phyloP scores from a whole-genome alignment of 768 basidiomycete species.

The Crucibulum laeve region DNA sequence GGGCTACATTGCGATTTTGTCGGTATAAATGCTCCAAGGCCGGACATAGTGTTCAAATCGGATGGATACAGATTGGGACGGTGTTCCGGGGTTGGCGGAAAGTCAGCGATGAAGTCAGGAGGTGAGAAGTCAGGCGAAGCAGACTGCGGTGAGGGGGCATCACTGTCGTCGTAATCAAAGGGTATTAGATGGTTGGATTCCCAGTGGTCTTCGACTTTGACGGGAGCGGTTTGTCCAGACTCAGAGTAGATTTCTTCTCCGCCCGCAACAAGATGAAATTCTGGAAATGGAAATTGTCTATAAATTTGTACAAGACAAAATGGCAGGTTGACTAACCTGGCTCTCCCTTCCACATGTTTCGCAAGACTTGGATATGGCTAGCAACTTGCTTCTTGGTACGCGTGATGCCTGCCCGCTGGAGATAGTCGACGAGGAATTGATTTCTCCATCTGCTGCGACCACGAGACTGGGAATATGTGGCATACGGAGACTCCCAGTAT shows the following conservation, averaged over 20 bases:
- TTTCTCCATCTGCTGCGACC: constrained; percentile 81
- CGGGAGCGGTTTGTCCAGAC: constrained; percentile 37
- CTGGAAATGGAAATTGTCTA: constrained; percentile 27
- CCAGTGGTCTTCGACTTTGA: constrained; percentile 55
- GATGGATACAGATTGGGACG: constrained; percentile 24
- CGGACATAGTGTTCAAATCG: constrained; percentile 8
- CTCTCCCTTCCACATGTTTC: constrained; percentile 88
- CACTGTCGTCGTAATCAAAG: constrained; percentile 40
- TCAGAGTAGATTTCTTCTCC: constrained; percentile 68
- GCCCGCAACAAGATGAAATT: constrained; percentile 76
- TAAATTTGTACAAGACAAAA: constrained; percentile 8
- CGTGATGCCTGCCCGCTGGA: constrained; percentile 62
- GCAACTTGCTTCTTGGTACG: constrained; percentile 87
- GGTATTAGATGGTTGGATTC: constrained; percentile 38
- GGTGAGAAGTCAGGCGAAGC: constrained; percentile 44
- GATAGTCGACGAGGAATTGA: constrained; percentile 81
- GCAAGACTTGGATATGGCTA: constrained; percentile 80
- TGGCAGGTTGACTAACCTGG: constrained; percentile 41
- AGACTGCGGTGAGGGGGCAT: constrained; percentile 31
- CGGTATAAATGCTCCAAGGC: neutral
- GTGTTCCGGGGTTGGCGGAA: constrained; percentile 40
- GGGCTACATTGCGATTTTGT: neutral
- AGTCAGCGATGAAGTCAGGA: constrained; percentile 37
- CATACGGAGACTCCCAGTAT: constrained; percentile 81
- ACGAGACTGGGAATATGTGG: constrained; percentile 64